Conservation (phyloP, 495 filamentous ascomycete species). For the Daldinia caldariorum region DNA sequence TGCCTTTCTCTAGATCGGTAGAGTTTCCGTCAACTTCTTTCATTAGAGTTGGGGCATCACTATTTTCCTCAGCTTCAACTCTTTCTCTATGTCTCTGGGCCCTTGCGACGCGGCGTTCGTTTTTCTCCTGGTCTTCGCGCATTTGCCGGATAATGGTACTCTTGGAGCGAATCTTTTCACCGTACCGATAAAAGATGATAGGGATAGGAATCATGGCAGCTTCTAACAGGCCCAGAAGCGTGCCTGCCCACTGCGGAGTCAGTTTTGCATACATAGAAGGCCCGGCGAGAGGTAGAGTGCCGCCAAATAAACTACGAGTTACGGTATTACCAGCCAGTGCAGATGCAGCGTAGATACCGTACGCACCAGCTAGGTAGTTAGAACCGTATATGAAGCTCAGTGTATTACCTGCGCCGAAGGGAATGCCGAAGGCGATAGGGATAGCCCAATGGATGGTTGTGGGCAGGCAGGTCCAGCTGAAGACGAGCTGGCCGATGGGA, state of each 20-base stretch:
- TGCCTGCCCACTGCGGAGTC: conserved; percentile 81
- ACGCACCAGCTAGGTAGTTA: conserved; percentile 80
- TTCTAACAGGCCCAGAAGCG: conserved; percentile 75
- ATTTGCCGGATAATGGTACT: conserved; percentile 74
- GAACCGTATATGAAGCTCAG: conserved; percentile 80
- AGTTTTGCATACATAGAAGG: conserved; percentile 75
- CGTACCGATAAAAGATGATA: conserved; percentile 79
- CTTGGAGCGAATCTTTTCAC: conserved; percentile 70
- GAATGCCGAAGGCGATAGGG: conserved; percentile 78
- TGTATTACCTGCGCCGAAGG: conserved; percentile 81
- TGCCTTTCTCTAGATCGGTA: conserved; percentile 19
- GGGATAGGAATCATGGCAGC: conserved; percentile 79
- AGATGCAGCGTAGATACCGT: conserved; percentile 80
- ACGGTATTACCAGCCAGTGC: conserved; percentile 83
- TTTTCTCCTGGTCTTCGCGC: conserved; percentile 72
- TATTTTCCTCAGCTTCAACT: conserved; percentile 13
- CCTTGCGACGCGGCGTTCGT: conserved; percentile 55
- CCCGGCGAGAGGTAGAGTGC: conserved; percentile 76
- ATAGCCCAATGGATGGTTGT: conserved; percentile 76
- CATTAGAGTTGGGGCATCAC: neutral
- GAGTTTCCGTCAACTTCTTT: conserved; percentile 13
- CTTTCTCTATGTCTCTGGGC: conserved; percentile 28
- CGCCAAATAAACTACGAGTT: conserved; percentile 72
- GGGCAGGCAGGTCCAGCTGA: conserved; percentile 82
- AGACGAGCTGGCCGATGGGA: conserved; percentile 78